Evolutionary conservation across 805 yeast species (phyloP).

Genomic region (Maudiozyma serrabonitensis): DNA sequence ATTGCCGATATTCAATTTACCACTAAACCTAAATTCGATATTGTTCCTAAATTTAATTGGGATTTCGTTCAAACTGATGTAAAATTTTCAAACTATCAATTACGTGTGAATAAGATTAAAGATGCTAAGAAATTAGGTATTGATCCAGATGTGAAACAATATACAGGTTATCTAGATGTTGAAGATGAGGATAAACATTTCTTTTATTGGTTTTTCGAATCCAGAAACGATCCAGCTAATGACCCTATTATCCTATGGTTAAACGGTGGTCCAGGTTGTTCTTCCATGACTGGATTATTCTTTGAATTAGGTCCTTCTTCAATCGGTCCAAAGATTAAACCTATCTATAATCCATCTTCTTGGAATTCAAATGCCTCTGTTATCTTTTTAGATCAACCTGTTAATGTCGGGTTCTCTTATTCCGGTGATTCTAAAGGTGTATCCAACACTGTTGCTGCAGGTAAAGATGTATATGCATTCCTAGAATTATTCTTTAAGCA

Average conservation of each 20-base stretch:
- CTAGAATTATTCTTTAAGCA: constrained; percentile 53
- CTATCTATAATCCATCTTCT: constrained; percentile 56
- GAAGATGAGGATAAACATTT: constrained; percentile 80
- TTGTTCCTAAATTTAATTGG: constrained; percentile 15
- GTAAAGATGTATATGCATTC: constrained; percentile 36
- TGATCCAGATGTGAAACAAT: constrained; percentile 68
- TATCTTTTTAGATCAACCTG: constrained; percentile 88
- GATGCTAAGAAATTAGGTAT: constrained; percentile 63
- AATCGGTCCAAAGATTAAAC: constrained; percentile 37
- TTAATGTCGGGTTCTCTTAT: constrained; percentile 84
- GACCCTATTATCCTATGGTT: constrained; percentile 88
- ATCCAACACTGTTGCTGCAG: constrained; percentile 67
- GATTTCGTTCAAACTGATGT: constrained; percentile 27
- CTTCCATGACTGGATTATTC: constrained; percentile 96
- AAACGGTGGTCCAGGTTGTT: constrained; percentile 98
- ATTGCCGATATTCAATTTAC: constrained; percentile 39
- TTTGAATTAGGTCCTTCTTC: constrained; percentile 90
- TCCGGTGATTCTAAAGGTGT: constrained; percentile 45
- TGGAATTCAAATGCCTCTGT: constrained; percentile 80
- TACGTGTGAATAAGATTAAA: constrained; percentile 47
- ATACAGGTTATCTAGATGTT: constrained; percentile 77
- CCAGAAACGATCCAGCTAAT: constrained; percentile 75
- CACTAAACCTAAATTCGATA: constrained; percentile 36
- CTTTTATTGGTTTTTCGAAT: constrained; percentile 77
- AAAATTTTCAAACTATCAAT: constrained; percentile 36